Evolutionary conservation across 1,139 yeast genomes (phyloP), one percentile per base, ranked within the genome.

Genomic region (Yamadazyma mexicana): DNA sequence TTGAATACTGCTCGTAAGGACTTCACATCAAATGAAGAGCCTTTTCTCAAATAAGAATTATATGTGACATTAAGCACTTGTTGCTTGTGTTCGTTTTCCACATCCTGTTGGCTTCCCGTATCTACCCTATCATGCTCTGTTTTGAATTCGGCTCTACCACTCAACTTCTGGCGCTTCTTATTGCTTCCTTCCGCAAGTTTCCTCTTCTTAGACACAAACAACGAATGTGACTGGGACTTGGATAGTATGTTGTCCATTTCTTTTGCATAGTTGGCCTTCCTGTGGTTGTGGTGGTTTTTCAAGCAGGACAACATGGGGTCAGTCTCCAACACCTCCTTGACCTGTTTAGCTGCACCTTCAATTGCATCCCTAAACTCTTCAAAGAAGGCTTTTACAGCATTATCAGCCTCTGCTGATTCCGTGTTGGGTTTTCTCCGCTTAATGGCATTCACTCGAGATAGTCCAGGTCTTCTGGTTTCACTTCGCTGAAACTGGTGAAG

Each of bases 391-490:
- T 8, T 26, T 3, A 40, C 22, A 12, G 22, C 35, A 10, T 34
- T 35, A 9, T 23, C 32, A 7, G 31, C 20, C 18, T 27, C 26
- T 9, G 12, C 31, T 18, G 18, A 7, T 3, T 18, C 20, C 7
- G 3, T 24, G n/a, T 15, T 25, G 3, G 26, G 27, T 27, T 35
- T 35, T 15, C 15, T 24, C 25, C 43, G 25, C 25, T 40, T 35
- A 9, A 42, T 36, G 14, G 45, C 42, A 37, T 42, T 42, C 20
- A 40, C 29, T 15, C 45, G 35, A 25, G 12, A 23, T n/a, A 42
- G 20, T 6, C 45, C 45, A 14, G 23, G 27, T 17, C 45, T 25
- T 34, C 42, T 35, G 7, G 45, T 42, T 24, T 42, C 45, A 32
- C 42, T 38, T 16, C 45, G 30, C 4, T 34, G 17, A 6, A 42